These are phyloP conservation scores for Prillingera fragicola DNA, from an alignment of 1,284 basidiomycete genomes.

Conservation along the genomic window DNA sequence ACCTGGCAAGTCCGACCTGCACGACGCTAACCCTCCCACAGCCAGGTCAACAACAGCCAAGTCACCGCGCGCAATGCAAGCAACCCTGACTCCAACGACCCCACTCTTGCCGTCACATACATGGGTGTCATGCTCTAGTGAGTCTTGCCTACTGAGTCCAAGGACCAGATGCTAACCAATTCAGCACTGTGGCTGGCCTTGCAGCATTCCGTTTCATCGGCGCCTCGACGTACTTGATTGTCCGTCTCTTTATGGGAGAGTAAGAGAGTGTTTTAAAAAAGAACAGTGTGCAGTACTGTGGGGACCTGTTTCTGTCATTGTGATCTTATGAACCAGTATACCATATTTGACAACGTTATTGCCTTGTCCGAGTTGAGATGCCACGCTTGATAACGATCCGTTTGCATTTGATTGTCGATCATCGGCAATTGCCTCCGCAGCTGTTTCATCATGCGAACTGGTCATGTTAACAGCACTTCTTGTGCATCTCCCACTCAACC, in stretches of 20 bases:
- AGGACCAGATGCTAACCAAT: neutral
- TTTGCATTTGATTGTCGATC: too few relatives aligned
- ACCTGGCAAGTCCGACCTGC: neutral
- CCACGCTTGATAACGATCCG: too few relatives aligned
- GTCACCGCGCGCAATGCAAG: too few relatives aligned
- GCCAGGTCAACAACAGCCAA: conserved; percentile 10
- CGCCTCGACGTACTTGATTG: conserved; percentile 67
- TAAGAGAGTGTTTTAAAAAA: too few relatives aligned
- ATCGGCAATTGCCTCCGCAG: too few relatives aligned
- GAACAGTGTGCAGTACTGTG: too few relatives aligned
- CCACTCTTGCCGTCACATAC: conserved; percentile 43
- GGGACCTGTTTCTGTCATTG: neutral
- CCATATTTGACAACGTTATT: neutral
- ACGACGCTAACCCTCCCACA: neutral
- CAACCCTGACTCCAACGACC: too few relatives aligned
- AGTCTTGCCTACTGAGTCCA: conserved; percentile 7
- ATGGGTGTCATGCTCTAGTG: conserved; percentile 45
- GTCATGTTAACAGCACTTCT: too few relatives aligned
- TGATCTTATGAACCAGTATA: neutral
- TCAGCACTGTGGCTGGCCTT: conserved; percentile 68
- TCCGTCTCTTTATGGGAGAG: conserved; percentile 77
- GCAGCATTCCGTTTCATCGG: conserved; percentile 79
- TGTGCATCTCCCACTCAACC: too few relatives aligned
- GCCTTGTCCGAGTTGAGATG: neutral
- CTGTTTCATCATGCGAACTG: too few relatives aligned